Conservation (phyloP, 495 filamentous ascomycete genomes). For the Neurospora sp. region DNA sequence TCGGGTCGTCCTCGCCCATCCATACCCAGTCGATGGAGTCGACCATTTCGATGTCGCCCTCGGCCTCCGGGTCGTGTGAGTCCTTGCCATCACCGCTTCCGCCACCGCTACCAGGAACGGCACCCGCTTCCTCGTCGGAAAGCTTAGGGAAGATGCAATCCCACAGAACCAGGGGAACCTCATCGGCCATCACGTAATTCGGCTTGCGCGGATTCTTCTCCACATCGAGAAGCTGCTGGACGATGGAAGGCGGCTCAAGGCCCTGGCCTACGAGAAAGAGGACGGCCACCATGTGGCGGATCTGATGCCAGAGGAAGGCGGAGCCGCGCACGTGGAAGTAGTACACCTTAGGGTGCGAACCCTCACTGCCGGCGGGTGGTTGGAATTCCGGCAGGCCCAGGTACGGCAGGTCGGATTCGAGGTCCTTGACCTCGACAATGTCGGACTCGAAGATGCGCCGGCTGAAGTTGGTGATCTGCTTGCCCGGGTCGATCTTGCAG, state of each 20-base stretch:
- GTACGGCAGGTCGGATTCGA: conserved; percentile 35
- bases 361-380: neutral
- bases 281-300: conserved; percentile 79
- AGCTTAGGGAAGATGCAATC: conserved; percentile 74
- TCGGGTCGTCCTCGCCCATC: conserved; percentile 46
- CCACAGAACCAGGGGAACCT: conserved; percentile 86
- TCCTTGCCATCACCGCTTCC: conserved; percentile 9
- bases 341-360: conserved; percentile 56
- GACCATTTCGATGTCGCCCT: conserved; percentile 13
- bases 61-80: conserved; percentile 30
- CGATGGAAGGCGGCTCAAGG: conserved; percentile 62
- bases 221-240: conserved; percentile 64
- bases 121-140: neutral
- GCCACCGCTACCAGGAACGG: neutral
- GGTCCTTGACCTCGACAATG: conserved; percentile 56
- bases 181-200: conserved; percentile 79
- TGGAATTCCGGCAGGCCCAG: conserved; percentile 17
- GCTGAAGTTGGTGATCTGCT: conserved; percentile 75
- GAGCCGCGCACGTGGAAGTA: conserved; percentile 77
- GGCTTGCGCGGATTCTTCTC: conserved; percentile 60
- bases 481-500: conserved; percentile 79
- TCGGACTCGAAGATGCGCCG: conserved; percentile 65
- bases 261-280: conserved; percentile 89
- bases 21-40: conserved; percentile 77
- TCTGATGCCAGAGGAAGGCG: conserved; percentile 98